phyloP scores from a whole-genome alignment of 345 rosid genomes.

The Gossypium arboreum region DNA sequence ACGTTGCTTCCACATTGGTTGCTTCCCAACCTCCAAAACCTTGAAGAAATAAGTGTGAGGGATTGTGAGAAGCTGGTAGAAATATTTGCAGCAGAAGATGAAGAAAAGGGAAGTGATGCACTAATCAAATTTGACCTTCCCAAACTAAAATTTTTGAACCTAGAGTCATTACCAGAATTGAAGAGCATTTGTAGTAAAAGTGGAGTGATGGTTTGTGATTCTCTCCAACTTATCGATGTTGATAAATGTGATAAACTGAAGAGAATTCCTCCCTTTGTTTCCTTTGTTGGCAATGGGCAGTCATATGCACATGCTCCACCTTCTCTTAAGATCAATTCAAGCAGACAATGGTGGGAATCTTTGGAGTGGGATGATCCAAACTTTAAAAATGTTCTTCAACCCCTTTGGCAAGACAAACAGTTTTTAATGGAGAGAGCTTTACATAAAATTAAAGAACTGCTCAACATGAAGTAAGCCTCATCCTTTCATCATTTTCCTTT shows the following conservation, averaged over 20 bases:
- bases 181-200: neutral
- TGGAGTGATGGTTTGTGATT: no score
- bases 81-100: neutral
- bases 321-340: neutral
- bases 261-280: no score
- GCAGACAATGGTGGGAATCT: neutral
- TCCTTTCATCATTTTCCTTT: neutral
- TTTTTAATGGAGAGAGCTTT: neutral
- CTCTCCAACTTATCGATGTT: no score
- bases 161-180: neutral
- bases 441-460: neutral
- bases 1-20: neutral
- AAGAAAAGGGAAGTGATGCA: neutral
- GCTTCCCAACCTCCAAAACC: neutral
- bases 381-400: neutral
- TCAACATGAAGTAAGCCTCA: neutral
- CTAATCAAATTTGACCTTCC: neutral
- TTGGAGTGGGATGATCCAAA: neutral
- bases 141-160: neutral
- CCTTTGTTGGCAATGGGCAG: no score
- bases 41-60: rapidly evolving
- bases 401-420: neutral
- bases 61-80: neutral
- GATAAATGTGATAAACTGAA: no score
- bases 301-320: neutral